These are phyloP conservation scores for Linnemannia schmuckeri DNA, from an alignment of 192 early-diverging fungal species.

Conservation along the genomic window DNA sequence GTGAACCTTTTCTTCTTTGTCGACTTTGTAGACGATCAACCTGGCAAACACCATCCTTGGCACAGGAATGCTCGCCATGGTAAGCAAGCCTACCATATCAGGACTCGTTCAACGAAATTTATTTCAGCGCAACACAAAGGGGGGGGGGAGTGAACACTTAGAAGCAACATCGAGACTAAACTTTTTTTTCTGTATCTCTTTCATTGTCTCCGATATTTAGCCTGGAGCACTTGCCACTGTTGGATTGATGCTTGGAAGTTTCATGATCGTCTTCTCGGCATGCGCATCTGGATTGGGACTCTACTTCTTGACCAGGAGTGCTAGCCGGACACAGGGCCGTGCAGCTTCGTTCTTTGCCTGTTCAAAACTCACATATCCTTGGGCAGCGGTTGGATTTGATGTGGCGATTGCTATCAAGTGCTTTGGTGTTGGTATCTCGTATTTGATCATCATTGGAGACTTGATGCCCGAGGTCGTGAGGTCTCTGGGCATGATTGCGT, in stretches of 20 bases:
- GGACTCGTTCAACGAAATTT: not conserved
- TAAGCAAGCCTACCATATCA: slow-evolving; percentile 51
- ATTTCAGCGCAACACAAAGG: not conserved
- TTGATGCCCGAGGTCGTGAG: slow-evolving; percentile 83
- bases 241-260: slow-evolving; percentile 85
- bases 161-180: not conserved
- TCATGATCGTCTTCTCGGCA: slow-evolving; percentile 85
- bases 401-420: slow-evolving; percentile 98
- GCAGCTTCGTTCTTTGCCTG: slow-evolving; percentile 92
- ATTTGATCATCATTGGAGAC: slow-evolving; percentile 96
- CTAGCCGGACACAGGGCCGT: slow-evolving; percentile 81
- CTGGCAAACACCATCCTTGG: slow-evolving; percentile 97
- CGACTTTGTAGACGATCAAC: slow-evolving; percentile 71
- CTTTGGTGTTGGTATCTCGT: slow-evolving; percentile 96
- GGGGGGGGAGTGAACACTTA: not conserved
- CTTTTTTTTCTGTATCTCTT: slow-evolving; percentile 9
- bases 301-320: slow-evolving; percentile 83
- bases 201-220: slow-evolving; percentile 49
- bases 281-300: slow-evolving; percentile 84
- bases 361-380: slow-evolving; percentile 92
- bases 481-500: slow-evolving; percentile 50
- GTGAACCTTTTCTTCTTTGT: not conserved
- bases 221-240: slow-evolving; percentile 88
- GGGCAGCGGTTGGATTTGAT: slow-evolving; percentile 91
- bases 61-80: slow-evolving; percentile 98